Evolutionary conservation across 768 basidiomycete genomes (phyloP), one percentile per base, ranked within the genome.

Genomic region (Rhizopogon roseolus): DNA sequence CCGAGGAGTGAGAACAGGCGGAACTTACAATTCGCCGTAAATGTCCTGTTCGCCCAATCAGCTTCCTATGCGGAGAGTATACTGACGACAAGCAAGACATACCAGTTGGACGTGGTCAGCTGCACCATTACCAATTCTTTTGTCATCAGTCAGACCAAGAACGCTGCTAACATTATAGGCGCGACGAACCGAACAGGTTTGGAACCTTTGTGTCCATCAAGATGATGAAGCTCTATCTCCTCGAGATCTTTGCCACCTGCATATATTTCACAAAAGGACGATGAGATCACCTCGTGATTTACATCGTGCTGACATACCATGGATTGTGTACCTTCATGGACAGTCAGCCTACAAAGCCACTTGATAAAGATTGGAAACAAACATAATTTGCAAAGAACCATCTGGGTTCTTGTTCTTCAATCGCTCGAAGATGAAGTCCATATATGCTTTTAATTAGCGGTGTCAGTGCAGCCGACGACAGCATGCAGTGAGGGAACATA

Each of bases 381-480:
- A 86, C 94, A 98, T 93, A 62, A 96, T 98, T 67, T 98, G 93
- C 22, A 98, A 69, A 41, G 90, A 91, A 2, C 94, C 95, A 64
- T 98, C 93, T 1, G 85, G 79, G 64, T 95, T 94, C 74, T 86
- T 87, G 64, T 93, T 71, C 60, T 86, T 78, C 62, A 97, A 66
- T 48, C 93, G 81, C 52, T 88, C 83, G 57, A 91, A 86, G 44
- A 96, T 94, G 68, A 95, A 96, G 55, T 93, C 90, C 81, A 94
- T 86, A 66, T 88, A 97, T 2, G 86, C 92, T 87, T 19, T 22
- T 1, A 16, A 11, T 51, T 4, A 5, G 9, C 8, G 0, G 32
- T 14, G 14, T 60, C 41, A 58, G 32, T 16, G 27, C 11, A 3
- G 8, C 6, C 5, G 13, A 10, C 27, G 4, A 9, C 2, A 29